These are phyloP conservation scores for Halophytophthora polymorphica DNA, from an alignment of 352 stramenopile species.

Conservation along the genomic window DNA sequence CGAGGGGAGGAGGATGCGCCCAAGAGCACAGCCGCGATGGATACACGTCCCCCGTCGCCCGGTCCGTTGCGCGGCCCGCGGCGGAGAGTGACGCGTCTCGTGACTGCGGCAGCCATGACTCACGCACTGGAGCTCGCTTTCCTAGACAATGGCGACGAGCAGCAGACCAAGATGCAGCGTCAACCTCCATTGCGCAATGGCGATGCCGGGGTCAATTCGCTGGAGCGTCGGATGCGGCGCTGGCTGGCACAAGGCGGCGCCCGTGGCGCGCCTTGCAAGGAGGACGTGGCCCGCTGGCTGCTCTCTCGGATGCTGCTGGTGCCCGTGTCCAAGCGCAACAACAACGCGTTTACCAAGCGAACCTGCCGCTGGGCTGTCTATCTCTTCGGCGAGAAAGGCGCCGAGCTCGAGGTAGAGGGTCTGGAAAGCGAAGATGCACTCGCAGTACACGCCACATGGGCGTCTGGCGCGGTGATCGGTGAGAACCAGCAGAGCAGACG, in stretches of 20 bases:
- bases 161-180: no score
- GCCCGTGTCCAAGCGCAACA: background rate
- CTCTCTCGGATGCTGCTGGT: conserved; percentile 46
- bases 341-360: conserved; percentile 2
- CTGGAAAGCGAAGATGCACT: background rate
- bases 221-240: conserved; percentile 20
- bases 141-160: no score
- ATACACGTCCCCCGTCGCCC: conserved; percentile 1
- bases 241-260: conserved; percentile 28
- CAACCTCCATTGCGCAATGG: no score
- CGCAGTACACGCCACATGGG: background rate
- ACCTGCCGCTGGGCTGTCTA: conserved; percentile 19
- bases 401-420: conserved; percentile 3
- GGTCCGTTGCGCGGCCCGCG: background rate
- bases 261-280: conserved; percentile 28
- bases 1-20: background rate
- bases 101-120: no score
- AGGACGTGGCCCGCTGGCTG: conserved; percentile 56
- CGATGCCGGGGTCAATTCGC: no score
- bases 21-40: conserved; percentile 2
- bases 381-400: conserved; percentile 23
- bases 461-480: background rate
- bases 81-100: no score
- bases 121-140: no score
- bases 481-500: background rate